Percentiles rank a stretch among this genome's conserved stretches.
phyloP scores from a whole-genome alignment of 2,329 filamentous ascomycete genomes.

The Chrysosporium keratinophilum region DNA sequence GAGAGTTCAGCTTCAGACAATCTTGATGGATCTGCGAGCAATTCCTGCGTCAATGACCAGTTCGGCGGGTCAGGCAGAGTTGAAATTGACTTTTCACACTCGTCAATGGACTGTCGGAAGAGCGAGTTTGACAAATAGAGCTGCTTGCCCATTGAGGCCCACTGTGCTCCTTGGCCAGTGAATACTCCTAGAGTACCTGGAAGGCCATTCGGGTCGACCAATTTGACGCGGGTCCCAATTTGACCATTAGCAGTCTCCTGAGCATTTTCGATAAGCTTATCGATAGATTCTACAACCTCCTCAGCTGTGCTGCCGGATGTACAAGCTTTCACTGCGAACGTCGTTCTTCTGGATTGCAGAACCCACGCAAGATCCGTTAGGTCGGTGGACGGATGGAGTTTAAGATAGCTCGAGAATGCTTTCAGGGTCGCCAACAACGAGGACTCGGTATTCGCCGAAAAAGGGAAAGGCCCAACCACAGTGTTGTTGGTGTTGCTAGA shows the following conservation, averaged over 20 bases:
- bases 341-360: background rate
- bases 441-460: background rate
- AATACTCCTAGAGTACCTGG: constrained; percentile 19
- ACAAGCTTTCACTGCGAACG: background rate
- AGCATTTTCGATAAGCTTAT: too few relatives aligned
- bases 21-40: background rate
- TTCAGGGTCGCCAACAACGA: too few relatives aligned
- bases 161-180: constrained; percentile 25
- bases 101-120: background rate
- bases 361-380: background rate
- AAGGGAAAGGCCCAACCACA: background rate
- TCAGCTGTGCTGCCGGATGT: background rate
- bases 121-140: constrained; percentile 15
- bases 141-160: constrained; percentile 20
- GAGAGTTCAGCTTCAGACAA: constrained; percentile 6
- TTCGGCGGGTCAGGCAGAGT: background rate
- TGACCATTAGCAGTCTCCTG: too few relatives aligned
- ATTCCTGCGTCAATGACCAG: background rate
- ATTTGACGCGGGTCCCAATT: too few relatives aligned
- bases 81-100: background rate
- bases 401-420: too few relatives aligned
- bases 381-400: background rate
- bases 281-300: background rate
- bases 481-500: background rate
- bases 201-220: background rate